Percentiles rank a stretch among this genome's conserved stretches.
These are phyloP conservation scores for Saccharomyces hybrid DNA, from an alignment of 1,139 yeast genomes.

Conservation along the genomic window DNA sequence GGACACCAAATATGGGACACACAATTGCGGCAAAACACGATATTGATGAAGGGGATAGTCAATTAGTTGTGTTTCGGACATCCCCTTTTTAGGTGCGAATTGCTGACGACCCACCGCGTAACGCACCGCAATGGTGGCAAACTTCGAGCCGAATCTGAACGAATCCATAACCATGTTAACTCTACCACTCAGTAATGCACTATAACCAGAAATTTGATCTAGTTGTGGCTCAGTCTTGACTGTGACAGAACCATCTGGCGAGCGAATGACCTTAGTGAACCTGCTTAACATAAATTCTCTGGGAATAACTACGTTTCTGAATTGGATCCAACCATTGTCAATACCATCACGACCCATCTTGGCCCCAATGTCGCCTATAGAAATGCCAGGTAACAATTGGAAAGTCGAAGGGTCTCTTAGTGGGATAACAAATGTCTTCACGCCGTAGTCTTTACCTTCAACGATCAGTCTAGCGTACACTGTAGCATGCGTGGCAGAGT, in stretches of 20 bases:
- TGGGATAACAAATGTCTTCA: slow-evolving; percentile 85
- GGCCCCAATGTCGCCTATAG: slow-evolving; percentile 86
- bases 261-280: slow-evolving; percentile 53
- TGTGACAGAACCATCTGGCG: slow-evolving; percentile 46
- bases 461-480: slow-evolving; percentile 78
- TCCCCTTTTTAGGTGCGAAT: slow-evolving; percentile 40
- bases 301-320: slow-evolving; percentile 73
- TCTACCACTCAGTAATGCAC: slow-evolving; percentile 82
- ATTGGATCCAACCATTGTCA: slow-evolving; percentile 94
- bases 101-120: slow-evolving; percentile 89
- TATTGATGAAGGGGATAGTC: slow-evolving; percentile 85
- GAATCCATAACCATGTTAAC: slow-evolving; percentile 86
- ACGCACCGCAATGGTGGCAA: slow-evolving; percentile 76
- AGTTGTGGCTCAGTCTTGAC: slow-evolving; percentile 66
- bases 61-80: slow-evolving; percentile 55
- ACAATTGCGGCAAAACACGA: slow-evolving; percentile 72
- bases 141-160: slow-evolving; percentile 70
- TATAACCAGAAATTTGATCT: slow-evolving; percentile 73
- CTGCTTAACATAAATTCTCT: slow-evolving; percentile 76
- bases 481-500: slow-evolving; percentile 78
- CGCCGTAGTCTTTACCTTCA: slow-evolving; percentile 80
- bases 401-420: slow-evolving; percentile 64
- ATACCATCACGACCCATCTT: slow-evolving; percentile 82
- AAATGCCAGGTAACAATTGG: slow-evolving; percentile 66
- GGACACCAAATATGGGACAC: slow-evolving; percentile 68